Conservation (phyloP, 1,284 basidiomycete species). For the Ustilago lituana region DNA sequence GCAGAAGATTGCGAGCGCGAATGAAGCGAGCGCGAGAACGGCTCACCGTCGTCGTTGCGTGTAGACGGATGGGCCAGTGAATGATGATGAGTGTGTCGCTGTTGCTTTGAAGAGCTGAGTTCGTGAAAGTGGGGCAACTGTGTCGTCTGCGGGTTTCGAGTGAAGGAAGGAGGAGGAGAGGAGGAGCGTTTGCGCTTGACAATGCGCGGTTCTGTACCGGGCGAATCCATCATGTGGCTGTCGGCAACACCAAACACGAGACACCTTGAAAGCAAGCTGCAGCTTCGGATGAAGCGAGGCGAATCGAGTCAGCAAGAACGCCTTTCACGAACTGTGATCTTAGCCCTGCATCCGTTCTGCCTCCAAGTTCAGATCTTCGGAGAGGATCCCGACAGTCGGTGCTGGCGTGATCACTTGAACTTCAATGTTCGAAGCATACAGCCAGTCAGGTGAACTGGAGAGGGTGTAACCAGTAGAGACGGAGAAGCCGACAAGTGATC, state of each 20-base stretch:
- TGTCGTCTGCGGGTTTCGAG: constrained; percentile 1
- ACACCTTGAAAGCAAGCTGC: too few relatives aligned
- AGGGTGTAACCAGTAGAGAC: neutral
- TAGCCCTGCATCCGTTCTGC: too few relatives aligned
- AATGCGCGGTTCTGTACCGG: constrained; percentile 5
- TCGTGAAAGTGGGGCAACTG: constrained; percentile 25
- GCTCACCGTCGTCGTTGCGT: constrained; percentile 9
- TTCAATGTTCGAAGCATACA: too few relatives aligned
- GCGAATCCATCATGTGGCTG: constrained; percentile 10
- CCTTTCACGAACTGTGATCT: neutral
- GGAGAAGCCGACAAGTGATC: constrained; percentile 6
- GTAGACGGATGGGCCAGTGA: constrained; percentile 7
- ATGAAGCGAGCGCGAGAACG: constrained; percentile 16
- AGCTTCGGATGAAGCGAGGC: constrained; percentile 9
- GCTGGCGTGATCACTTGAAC: too few relatives aligned
- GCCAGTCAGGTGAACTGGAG: neutral
- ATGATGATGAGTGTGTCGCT: constrained; percentile 11
- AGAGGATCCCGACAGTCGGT: too few relatives aligned
- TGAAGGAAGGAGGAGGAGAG: constrained; percentile 9
- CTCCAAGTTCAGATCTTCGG: too few relatives aligned
- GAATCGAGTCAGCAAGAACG: constrained; percentile 16
- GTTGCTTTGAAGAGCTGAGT: constrained; percentile 8
- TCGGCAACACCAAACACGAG: constrained; percentile 5
- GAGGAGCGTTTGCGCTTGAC: constrained; percentile 29
- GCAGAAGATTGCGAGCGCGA: constrained; percentile 27